Evolutionary conservation across 2,329 filamentous ascomycete genomes (phyloP).

Genomic region (Neofusicoccum kwambonambiense): DNA sequence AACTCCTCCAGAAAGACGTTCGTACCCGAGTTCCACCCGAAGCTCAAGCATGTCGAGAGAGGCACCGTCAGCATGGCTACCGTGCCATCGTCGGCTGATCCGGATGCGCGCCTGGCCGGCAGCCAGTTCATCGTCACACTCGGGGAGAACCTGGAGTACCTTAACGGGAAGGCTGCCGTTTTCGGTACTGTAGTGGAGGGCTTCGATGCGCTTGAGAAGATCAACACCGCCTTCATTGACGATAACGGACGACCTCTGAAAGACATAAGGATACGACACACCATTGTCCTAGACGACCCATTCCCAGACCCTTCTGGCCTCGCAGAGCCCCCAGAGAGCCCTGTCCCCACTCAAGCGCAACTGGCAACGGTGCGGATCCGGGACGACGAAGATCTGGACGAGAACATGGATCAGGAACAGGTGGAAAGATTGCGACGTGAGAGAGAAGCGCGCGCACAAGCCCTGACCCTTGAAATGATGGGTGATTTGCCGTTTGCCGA

Average conservation of each 20-base stretch:
- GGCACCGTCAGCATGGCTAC: constrained; percentile 99
- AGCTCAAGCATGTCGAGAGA: constrained; percentile 82
- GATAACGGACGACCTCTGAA: constrained; percentile 83
- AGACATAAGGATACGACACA: constrained; percentile 93
- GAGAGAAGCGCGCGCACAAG: constrained; percentile 88
- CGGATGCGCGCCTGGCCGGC: constrained; percentile 76
- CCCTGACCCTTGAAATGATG: constrained; percentile 94
- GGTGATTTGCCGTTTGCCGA: constrained; percentile 96
- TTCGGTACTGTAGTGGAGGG: constrained; percentile 96
- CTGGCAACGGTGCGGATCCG: constrained; percentile 88
- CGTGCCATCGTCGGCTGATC: constrained; percentile 69
- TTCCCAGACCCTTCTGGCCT: constrained; percentile 79
- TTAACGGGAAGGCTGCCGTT: constrained; percentile 91
- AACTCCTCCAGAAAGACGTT: constrained; percentile 70
- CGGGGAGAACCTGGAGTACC: constrained; percentile 81
- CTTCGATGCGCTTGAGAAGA: constrained; percentile 89
- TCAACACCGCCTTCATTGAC: constrained; percentile 87
- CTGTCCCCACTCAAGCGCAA: constrained; percentile 78
- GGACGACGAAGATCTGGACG: constrained; percentile 79
- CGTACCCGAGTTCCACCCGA: constrained; percentile 77
- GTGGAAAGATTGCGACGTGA: constrained; percentile 79
- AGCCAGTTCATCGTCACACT: constrained; percentile 95
- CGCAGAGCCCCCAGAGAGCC: constrained; percentile 74
- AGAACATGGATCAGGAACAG: constrained; percentile 76
- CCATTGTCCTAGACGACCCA: constrained; percentile 86